phyloP scores from a whole-genome alignment of 2,329 filamentous ascomycete species.

The Orbilia blumenaviensis region DNA sequence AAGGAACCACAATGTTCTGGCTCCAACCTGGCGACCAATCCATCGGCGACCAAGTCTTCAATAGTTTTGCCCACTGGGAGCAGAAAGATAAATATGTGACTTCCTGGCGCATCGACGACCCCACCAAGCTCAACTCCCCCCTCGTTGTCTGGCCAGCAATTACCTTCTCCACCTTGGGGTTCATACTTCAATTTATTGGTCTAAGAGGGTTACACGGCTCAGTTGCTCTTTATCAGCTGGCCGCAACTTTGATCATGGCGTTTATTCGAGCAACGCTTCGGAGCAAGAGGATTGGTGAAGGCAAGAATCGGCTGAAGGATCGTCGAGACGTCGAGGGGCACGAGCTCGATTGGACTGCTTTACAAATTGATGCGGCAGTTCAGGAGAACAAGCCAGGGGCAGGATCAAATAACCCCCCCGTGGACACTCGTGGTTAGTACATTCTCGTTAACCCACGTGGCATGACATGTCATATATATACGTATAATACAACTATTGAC shows the following conservation, averaged over 20 bases:
- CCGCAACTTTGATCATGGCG: slow-evolving; percentile 14
- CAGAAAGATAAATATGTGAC: not conserved
- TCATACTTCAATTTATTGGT: slow-evolving; percentile 54
- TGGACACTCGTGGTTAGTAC: not conserved
- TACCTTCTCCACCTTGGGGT: slow-evolving; percentile 29
- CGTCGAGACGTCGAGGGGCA: slow-evolving; percentile 6
- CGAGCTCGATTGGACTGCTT: slow-evolving; percentile 23
- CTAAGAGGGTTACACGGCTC: slow-evolving; percentile 46
- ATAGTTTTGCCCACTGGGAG: slow-evolving; percentile 27
- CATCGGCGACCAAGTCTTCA: slow-evolving; percentile 54
- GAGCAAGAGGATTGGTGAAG: slow-evolving; percentile 18
- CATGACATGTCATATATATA: no score
- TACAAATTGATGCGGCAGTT: not conserved
- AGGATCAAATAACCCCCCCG: not conserved
- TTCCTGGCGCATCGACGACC: not conserved
- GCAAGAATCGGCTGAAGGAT: not conserved
- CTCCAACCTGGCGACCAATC: slow-evolving; percentile 50
- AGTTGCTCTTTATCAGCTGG: slow-evolving; percentile 14
- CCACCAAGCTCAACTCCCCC: not conserved
- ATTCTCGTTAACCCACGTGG: not conserved
- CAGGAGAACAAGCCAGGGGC: not conserved
- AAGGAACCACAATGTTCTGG: slow-evolving; percentile 34
- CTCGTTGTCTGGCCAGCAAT: not conserved
- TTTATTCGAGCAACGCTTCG: slow-evolving; percentile 15
- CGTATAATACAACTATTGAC: not conserved